phyloP scores from a whole-genome alignment of 208 protist genomes.

The Kentomonas sorsogonicus region DNA sequence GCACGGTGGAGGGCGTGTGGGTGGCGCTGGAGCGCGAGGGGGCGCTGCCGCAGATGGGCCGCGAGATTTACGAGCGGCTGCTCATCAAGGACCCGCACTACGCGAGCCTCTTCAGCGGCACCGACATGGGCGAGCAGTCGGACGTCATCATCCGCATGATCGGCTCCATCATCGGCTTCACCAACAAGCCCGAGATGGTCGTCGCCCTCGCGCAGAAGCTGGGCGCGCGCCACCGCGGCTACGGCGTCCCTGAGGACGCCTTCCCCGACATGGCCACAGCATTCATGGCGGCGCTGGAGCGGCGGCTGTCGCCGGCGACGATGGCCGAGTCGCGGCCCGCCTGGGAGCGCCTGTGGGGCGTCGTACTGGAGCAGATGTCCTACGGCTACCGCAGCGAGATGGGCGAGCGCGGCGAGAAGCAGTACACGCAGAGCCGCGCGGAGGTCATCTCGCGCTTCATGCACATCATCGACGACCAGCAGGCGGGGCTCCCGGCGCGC shows the following conservation, averaged over 20 bases:
- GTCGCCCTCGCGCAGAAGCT: conserved; percentile 47
- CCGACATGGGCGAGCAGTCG: conserved; percentile 53
- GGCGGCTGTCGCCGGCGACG: conserved; percentile 40
- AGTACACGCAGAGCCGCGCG: conserved; percentile 27
- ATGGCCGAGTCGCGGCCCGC: conserved; percentile 38
- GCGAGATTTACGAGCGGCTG: conserved; percentile 53
- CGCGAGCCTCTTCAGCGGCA: conserved; percentile 42
- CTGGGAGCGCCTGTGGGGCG: conserved; percentile 53
- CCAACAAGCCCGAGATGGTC: conserved; percentile 45
- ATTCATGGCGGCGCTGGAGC: conserved; percentile 57
- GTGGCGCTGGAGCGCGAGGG: conserved; percentile 38
- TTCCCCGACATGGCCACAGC: conserved; percentile 34
- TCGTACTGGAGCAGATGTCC: conserved; percentile 39
- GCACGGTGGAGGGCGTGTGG: conserved; percentile 59
- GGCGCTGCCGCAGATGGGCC: conserved; percentile 37
- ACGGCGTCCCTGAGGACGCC: conserved; percentile 38
- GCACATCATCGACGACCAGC: conserved; percentile 31
- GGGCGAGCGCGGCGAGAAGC: conserved; percentile 36
- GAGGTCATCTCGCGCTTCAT: conserved; percentile 50
- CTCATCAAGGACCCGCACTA: conserved; percentile 31
- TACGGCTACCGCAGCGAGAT: conserved; percentile 36
- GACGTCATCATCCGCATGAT: conserved; percentile 45
- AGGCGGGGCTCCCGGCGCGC: conserved; percentile 23
- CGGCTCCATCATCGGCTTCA: conserved; percentile 52
- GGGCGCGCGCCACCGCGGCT: conserved; percentile 40